These are phyloP conservation scores for Sporothrix protearum DNA, from an alignment of 2,329 filamentous ascomycete species.

Conservation along the genomic window DNA sequence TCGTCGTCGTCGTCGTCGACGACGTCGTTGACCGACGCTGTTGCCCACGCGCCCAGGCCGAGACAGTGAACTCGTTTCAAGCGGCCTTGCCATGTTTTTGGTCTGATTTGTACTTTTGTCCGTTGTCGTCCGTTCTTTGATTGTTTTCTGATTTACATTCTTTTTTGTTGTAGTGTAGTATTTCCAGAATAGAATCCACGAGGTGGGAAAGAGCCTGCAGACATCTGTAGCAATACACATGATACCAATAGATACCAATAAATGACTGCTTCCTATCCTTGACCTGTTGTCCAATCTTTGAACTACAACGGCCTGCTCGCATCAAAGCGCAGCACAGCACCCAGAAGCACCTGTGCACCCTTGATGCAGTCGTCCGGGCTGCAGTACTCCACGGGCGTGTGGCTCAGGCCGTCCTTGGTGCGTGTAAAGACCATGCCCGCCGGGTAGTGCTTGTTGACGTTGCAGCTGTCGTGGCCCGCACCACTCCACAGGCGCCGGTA, in stretches of 20 bases:
- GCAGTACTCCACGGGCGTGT: constrained; percentile 38
- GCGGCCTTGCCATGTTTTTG: neutral
- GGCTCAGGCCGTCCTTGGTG: constrained; percentile 39
- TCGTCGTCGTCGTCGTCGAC: neutral
- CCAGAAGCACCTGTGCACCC: constrained; percentile 34
- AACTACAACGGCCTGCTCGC: constrained; percentile 16
- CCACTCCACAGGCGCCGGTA: constrained; percentile 36
- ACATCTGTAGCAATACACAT: constrained; percentile 5
- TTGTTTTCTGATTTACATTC: neutral
- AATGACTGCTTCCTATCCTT: constrained; percentile 6
- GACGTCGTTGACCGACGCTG: neutral
- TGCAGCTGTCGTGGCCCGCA: constrained; percentile 41
- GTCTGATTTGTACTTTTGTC: neutral
- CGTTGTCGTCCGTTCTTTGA: neutral
- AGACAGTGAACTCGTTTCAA: neutral
- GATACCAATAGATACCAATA: neutral
- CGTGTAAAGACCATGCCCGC: constrained; percentile 42
- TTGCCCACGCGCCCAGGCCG: neutral
- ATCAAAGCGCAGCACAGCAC: constrained; percentile 31
- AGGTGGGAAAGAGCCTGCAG: neutral
- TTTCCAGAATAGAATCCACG: neutral
- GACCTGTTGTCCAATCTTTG: neutral
- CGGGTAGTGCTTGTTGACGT: constrained; percentile 36
- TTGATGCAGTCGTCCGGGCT: constrained; percentile 37
- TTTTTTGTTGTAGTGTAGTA: no score